Conservation (phyloP, 1,284 basidiomycete genomes). For the Irpex lacteus region DNA sequence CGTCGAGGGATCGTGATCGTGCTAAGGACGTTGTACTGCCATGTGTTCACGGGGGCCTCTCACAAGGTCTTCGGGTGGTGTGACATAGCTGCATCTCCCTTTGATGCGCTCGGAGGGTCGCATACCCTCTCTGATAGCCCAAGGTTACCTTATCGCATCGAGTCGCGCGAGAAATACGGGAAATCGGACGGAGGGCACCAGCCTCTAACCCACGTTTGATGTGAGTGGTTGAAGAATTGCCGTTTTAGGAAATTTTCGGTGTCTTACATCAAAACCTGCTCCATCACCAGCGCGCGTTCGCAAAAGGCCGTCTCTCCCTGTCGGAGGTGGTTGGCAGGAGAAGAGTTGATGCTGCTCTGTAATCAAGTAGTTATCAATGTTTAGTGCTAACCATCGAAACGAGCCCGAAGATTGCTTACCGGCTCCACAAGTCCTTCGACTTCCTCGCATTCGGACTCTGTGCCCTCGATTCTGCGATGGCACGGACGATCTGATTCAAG, state of each 20-base stretch:
- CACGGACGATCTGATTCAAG: not conserved
- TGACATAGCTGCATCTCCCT: no score
- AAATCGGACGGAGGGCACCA: no score
- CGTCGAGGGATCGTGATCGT: no score
- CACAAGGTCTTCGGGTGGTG: no score
- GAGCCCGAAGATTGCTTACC: not conserved
- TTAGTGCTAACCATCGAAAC: not conserved
- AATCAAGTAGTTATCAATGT: not conserved
- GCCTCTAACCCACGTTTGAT: not conserved
- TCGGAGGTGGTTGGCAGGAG: conserved; percentile 3
- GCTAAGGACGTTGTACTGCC: no score
- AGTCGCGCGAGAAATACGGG: no score
- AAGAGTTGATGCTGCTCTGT: not conserved
- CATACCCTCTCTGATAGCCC: no score
- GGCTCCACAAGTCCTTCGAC: not conserved
- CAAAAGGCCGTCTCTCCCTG: conserved; percentile 3
- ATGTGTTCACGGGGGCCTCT: no score
- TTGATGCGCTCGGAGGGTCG: no score
- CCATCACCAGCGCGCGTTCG: conserved; percentile 1
- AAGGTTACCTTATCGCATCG: no score
- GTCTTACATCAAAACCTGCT: conserved; percentile 4
- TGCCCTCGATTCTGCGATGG: not conserved
- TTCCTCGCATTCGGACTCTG: not conserved
- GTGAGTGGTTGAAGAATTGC: not conserved
- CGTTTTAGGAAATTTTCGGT: not conserved